Percentiles rank a stretch among this genome's conserved stretches.
Evolutionary conservation across 1,139 yeast species (phyloP).

Genomic region (Saccharomyces hybrid): DNA sequence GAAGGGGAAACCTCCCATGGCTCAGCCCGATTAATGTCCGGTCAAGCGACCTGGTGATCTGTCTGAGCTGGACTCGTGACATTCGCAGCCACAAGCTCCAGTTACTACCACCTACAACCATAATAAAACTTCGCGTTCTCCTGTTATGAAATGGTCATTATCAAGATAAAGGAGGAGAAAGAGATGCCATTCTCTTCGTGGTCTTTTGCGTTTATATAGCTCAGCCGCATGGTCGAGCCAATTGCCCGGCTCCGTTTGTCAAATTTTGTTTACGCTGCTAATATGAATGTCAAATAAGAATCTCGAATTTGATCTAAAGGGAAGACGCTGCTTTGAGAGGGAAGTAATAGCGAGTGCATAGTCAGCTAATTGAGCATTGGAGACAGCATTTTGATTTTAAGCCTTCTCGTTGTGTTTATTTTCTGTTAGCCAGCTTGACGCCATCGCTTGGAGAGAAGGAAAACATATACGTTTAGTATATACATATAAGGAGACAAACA

Average conservation of each 20-base stretch:
- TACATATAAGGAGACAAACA: neutral
- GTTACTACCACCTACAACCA: neutral
- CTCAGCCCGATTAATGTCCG: constrained; percentile 1
- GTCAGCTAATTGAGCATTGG: neutral
- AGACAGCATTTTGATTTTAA: neutral
- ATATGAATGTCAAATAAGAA: neutral
- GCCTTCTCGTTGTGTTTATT: neutral
- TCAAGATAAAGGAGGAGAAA: neutral
- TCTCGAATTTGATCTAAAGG: neutral
- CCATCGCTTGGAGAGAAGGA: neutral
- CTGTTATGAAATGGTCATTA: neutral
- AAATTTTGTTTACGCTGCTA: neutral
- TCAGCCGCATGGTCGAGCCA: neutral
- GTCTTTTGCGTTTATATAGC: neutral
- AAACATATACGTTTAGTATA: neutral
- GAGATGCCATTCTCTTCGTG: neutral
- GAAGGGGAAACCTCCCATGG: constrained; percentile 4
- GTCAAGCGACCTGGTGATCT: neutral
- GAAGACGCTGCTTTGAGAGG: too few relatives aligned
- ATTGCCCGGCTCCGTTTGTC: neutral
- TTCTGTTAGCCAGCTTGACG: neutral
- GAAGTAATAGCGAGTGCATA: neutral
- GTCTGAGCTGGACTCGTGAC: neutral
- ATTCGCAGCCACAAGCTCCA: constrained; percentile 1
- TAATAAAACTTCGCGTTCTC: neutral